phyloP scores from a whole-genome alignment of 257 asterid species.

The Echium plantagineum region DNA sequence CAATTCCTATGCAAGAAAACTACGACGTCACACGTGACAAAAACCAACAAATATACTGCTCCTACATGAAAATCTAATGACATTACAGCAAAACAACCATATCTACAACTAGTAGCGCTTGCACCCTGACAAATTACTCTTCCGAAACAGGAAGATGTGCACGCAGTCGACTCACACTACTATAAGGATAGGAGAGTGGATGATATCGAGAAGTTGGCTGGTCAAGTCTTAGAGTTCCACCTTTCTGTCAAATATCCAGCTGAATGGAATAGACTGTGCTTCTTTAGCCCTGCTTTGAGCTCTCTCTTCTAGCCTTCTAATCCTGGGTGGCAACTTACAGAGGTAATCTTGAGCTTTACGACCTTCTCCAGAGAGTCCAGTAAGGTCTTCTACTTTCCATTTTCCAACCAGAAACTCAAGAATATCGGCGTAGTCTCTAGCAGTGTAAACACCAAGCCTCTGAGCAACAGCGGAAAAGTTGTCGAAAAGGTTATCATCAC shows the following conservation, averaged over 20 bases:
- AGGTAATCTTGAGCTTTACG: conserved; percentile 65
- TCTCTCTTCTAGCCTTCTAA: conserved; percentile 58
- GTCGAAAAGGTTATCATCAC: conserved; percentile 51
- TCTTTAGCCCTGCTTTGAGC: conserved; percentile 48
- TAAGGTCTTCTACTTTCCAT: conserved; percentile 53
- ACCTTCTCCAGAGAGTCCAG: conserved; percentile 51
- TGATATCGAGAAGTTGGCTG: not conserved
- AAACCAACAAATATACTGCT: not conserved
- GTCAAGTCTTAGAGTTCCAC: conserved; percentile 41
- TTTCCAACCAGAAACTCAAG: conserved; percentile 54
- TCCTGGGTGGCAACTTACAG: conserved; percentile 53
- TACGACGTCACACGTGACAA: not conserved
- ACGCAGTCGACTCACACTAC: conserved; percentile 5
- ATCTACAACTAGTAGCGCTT: not conserved
- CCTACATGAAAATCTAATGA: not conserved
- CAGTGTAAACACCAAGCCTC: conserved; percentile 58
- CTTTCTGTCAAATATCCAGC: conserved; percentile 60
- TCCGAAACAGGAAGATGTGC: conserved; percentile 2
- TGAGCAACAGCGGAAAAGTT: conserved; percentile 71
- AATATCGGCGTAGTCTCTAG: conserved; percentile 66
- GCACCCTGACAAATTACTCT: not conserved
- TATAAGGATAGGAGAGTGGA: conserved; percentile 11
- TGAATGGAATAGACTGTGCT: conserved; percentile 38
- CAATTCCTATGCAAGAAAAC: not conserved
- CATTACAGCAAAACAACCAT: not conserved